These are phyloP conservation scores for Nothophoma quercina DNA, from an alignment of 2,329 filamentous ascomycete species.

Conservation along the genomic window DNA sequence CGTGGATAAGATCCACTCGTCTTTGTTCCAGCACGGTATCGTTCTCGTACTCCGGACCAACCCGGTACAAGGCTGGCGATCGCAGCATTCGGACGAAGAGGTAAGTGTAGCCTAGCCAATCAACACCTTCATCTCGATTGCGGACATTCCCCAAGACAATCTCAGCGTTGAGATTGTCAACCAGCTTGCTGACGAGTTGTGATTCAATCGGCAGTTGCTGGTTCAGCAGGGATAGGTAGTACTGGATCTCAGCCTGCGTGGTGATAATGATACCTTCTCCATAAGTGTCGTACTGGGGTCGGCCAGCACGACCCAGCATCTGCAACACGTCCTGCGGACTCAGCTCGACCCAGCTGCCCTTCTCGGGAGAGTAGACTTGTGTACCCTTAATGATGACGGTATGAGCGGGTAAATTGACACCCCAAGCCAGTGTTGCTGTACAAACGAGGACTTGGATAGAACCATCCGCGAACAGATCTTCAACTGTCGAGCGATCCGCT, in stretches of 20 bases:
- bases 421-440: constrained; percentile 98
- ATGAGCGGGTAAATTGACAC: constrained; percentile 96
- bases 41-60: constrained; percentile 93
- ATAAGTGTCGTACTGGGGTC: constrained; percentile 96
- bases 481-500: constrained; percentile 92
- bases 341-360: constrained; percentile 97
- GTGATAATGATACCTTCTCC: constrained; percentile 99
- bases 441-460: constrained; percentile 95
- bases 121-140: constrained; percentile 92
- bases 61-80: constrained; percentile 92
- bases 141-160: constrained; percentile 93
- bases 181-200: constrained; percentile 90
- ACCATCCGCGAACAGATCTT: constrained; percentile 91
- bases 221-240: constrained; percentile 95
- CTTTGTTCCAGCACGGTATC: constrained; percentile 93
- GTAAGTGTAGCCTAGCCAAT: constrained; percentile 98
- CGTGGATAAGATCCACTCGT: constrained; percentile 95
- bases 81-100: constrained; percentile 97
- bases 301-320: constrained; percentile 96
- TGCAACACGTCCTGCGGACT: constrained; percentile 97
- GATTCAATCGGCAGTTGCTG: constrained; percentile 98
- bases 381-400: constrained; percentile 99
- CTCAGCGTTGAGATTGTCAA: constrained; percentile 96
- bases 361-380: constrained; percentile 96
- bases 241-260: constrained; percentile 91